Evolutionary conservation across 2,329 filamentous ascomycete species (phyloP).

Genomic region (Curvularia eragrostidis): DNA sequence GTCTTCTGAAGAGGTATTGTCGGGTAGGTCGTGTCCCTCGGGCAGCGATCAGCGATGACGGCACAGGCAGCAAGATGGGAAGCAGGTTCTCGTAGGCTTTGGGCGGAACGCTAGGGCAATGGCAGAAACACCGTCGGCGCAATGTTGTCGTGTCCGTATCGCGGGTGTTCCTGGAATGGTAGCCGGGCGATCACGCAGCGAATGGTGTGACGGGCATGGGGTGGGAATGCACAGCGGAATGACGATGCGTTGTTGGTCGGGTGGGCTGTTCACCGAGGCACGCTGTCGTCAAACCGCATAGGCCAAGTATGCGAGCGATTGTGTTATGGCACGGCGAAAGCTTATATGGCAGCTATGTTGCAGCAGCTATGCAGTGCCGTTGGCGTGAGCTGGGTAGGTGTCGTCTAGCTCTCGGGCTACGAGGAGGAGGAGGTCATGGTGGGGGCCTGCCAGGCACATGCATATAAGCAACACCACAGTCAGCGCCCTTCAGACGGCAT

Average conservation of each 20-base stretch:
- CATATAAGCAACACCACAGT: constrained; percentile 23
- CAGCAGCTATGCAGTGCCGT: constrained; percentile 9
- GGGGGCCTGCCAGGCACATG: constrained; percentile 24
- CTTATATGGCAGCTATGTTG: constrained; percentile 7
- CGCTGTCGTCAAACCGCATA: constrained; percentile 12
- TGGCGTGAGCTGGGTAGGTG: constrained; percentile 11
- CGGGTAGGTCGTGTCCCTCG: constrained; percentile 5
- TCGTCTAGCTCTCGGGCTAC: constrained; percentile 2
- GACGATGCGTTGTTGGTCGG: constrained; percentile 14
- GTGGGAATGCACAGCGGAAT: constrained; percentile 10
- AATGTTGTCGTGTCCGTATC: background rate
- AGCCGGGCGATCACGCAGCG: constrained; percentile 8
- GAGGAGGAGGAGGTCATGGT: background rate
- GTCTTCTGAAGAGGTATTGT: constrained; percentile 26
- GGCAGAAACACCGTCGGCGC: background rate
- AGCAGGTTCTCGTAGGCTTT: constrained; percentile 10
- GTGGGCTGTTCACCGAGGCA: constrained; percentile 13
- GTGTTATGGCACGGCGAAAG: constrained; percentile 11
- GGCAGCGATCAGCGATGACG: constrained; percentile 13
- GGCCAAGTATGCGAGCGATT: constrained; percentile 14
- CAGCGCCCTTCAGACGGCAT: constrained; percentile 11
- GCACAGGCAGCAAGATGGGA: constrained; percentile 12
- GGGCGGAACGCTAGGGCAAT: constrained; percentile 6
- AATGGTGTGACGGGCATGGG: constrained; percentile 9
- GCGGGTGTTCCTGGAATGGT: constrained; percentile 2